phyloP scores from a whole-genome alignment of 2,329 filamentous ascomycete species.

The Fusarium sp. region DNA sequence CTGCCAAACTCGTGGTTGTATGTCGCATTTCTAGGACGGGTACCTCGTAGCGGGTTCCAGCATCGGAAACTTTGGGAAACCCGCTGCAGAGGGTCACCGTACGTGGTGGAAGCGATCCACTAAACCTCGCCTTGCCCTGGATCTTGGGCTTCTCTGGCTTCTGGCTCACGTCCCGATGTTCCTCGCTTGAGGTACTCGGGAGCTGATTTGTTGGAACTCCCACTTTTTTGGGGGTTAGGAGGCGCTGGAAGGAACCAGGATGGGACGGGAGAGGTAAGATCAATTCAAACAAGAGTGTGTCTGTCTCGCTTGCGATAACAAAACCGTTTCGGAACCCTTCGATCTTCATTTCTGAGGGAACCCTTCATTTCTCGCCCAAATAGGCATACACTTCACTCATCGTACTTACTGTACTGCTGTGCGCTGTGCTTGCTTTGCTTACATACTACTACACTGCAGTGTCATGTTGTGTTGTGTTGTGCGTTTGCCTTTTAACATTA shows the following conservation, averaged over 20 bases:
- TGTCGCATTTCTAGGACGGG: slow-evolving; percentile 1
- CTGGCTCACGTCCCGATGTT: slow-evolving; percentile 23
- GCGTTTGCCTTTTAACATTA: neutral
- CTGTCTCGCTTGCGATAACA: slow-evolving; percentile 30
- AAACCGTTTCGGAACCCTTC: slow-evolving; percentile 29
- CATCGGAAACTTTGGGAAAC: slow-evolving; percentile 5
- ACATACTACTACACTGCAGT: neutral
- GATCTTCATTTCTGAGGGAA: slow-evolving; percentile 25
- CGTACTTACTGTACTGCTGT: neutral
- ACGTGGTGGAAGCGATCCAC: slow-evolving; percentile 25
- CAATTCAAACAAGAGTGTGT: slow-evolving; percentile 10
- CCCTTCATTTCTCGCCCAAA: slow-evolving; percentile 10
- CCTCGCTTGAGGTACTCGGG: slow-evolving; percentile 12
- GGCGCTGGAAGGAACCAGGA: slow-evolving; percentile 11
- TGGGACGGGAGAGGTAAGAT: slow-evolving; percentile 27
- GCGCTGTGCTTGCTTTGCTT: neutral
- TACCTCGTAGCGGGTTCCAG: slow-evolving; percentile 21
- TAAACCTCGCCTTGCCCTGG: slow-evolving; percentile 17
- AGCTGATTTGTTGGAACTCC: slow-evolving; percentile 23
- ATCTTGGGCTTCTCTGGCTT: slow-evolving; percentile 4
- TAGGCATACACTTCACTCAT: neutral
- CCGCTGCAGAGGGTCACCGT: slow-evolving; percentile 7
- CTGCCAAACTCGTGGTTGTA: slow-evolving; percentile 15
- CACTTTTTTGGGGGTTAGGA: slow-evolving; percentile 33
- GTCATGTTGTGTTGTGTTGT: neutral